A percentile compares a stretch with the other conserved stretches of the same genome.
These are phyloP conservation scores for Syzygium aromaticum DNA, from an alignment of 345 rosid species.

Conservation along the genomic window DNA sequence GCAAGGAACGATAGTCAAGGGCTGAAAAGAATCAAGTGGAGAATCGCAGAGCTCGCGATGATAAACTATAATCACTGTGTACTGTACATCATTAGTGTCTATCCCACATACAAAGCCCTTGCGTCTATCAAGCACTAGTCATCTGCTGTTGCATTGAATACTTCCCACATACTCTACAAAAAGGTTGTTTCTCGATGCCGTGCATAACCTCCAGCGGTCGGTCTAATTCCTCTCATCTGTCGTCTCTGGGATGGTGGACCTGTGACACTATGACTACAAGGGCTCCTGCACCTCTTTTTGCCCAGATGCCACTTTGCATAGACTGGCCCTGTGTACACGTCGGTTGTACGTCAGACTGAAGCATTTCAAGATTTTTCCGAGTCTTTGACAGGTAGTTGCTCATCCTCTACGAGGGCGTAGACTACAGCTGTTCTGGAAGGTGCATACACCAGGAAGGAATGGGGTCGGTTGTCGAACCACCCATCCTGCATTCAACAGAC, in stretches of 20 bases:
- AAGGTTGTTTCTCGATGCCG: background rate
- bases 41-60: background rate
- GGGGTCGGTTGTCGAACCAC: constrained; percentile 54
- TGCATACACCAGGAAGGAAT: constrained; percentile 71
- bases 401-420: constrained; percentile 55
- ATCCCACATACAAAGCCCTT: background rate
- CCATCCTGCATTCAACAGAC: constrained; percentile 46
- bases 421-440: constrained; percentile 86
- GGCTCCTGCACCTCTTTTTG: background rate
- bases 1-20: background rate
- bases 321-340: background rate
- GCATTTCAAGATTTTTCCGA: background rate
- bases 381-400: background rate
- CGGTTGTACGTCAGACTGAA: background rate
- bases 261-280: background rate
- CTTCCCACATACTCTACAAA: background rate
- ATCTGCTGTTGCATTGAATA: background rate
- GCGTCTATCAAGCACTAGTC: background rate
- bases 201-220: background rate
- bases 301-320: background rate
- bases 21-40: background rate
- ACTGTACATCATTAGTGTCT: background rate
- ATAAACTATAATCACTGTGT: background rate
- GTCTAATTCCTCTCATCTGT: background rate
- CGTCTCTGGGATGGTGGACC: background rate